Evolutionary conservation across 108 stramenopile genomes (phyloP).

Genomic region (Nitzschia inconspicua): DNA sequence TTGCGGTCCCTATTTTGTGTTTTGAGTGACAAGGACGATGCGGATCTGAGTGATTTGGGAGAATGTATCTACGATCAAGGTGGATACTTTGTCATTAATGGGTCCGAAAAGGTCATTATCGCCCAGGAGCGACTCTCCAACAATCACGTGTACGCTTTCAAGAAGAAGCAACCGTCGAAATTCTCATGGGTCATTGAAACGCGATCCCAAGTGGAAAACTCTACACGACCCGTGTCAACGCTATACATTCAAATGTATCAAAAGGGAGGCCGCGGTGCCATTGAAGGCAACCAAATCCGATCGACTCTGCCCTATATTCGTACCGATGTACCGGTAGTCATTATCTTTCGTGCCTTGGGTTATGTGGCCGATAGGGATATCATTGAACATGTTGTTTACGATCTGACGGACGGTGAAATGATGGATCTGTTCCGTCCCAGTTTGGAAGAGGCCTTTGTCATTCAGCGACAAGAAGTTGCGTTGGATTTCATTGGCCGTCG

Average conservation of each 20-base stretch:
- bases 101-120: conserved; percentile 98
- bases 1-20: conserved; percentile 92
- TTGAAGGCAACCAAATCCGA: conserved; percentile 95
- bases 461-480: conserved; percentile 90
- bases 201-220: conserved; percentile 89
- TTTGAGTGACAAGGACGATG: conserved; percentile 90
- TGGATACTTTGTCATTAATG: conserved; percentile 99
- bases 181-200: conserved; percentile 96
- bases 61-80: conserved; percentile 99
- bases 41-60: conserved; percentile 93
- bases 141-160: conserved; percentile 98
- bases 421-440: conserved; percentile 95
- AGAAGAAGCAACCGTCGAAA: conserved; percentile 95
- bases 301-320: conserved; percentile 95
- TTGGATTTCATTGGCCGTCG: conserved; percentile 96
- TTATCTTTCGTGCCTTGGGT: conserved; percentile 97
- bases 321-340: conserved; percentile 96
- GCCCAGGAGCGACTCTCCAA: conserved; percentile 98
- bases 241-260: conserved; percentile 97
- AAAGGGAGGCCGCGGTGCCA: conserved; percentile 85
- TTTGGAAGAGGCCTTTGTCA: conserved; percentile 94
- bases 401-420: conserved; percentile 95
- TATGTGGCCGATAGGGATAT: conserved; percentile 94
- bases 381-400: conserved; percentile 98
- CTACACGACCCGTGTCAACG: conserved; percentile 89